phyloP scores from a whole-genome alignment of 2,329 filamentous ascomycete species.

The Claviceps citrina region DNA sequence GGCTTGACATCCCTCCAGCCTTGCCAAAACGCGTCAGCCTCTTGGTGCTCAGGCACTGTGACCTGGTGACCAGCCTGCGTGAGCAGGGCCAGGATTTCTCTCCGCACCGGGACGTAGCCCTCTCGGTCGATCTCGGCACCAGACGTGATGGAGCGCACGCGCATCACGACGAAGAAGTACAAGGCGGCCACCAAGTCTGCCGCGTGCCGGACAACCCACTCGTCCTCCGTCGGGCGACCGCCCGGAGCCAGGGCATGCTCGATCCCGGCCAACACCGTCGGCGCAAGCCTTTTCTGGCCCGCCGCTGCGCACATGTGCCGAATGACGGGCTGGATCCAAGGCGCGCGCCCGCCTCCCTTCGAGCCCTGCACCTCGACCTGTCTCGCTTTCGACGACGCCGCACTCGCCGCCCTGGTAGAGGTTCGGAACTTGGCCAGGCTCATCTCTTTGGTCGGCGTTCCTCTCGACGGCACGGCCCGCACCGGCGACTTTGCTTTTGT shows the following conservation, averaged over 20 bases:
- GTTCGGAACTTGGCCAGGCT: conserved; percentile 29
- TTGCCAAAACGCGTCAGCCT: conserved; percentile 33
- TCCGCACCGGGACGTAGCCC: conserved; percentile 30
- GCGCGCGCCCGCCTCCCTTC: conserved; percentile 31
- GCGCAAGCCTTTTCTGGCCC: conserved; percentile 44
- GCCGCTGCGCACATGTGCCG: conserved; percentile 48
- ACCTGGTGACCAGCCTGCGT: conserved; percentile 27
- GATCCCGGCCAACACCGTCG: conserved; percentile 61
- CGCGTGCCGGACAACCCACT: conserved; percentile 33
- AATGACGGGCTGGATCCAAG: conserved; percentile 56
- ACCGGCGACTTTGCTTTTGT: conserved; percentile 13
- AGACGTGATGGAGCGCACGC: conserved; percentile 27
- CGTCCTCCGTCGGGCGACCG: conserved; percentile 30
- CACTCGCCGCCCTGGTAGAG: conserved; percentile 17
- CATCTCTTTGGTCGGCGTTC: conserved; percentile 31
- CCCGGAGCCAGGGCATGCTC: conserved; percentile 36
- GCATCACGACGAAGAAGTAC: conserved; percentile 42
- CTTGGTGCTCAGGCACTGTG: conserved; percentile 21
- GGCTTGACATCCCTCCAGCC: conserved; percentile 35
- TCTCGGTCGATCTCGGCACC: conserved; percentile 24
- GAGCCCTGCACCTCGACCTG: conserved; percentile 11
- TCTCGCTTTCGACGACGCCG: conserved; percentile 28
- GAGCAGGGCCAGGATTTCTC: conserved; percentile 30
- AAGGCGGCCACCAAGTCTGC: conserved; percentile 43
- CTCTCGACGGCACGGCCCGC: conserved; percentile 23